Conservation (phyloP, 1,284 basidiomycete species). For the Malassezia obtusa region DNA sequence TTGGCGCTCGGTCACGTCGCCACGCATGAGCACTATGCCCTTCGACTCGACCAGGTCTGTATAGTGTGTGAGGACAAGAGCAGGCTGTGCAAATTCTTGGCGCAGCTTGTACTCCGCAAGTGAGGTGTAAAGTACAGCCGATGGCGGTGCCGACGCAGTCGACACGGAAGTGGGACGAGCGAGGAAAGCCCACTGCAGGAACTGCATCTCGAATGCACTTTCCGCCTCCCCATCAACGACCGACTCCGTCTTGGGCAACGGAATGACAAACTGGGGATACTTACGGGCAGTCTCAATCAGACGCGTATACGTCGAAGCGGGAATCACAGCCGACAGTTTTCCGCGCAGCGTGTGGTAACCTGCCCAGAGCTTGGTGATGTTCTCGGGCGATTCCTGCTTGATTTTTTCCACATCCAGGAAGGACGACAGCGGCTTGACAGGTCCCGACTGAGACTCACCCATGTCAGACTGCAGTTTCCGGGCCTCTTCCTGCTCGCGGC, state of each 20-base stretch:
- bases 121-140: constrained; percentile 75
- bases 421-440: constrained; percentile 22
- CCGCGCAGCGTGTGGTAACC: constrained; percentile 42
- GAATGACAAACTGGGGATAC: constrained; percentile 44
- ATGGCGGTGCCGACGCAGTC: constrained; percentile 15
- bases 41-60: constrained; percentile 75
- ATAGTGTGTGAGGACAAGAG: constrained; percentile 81
- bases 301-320: constrained; percentile 26
- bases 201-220: constrained; percentile 42
- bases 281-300: constrained; percentile 27
- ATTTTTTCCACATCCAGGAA: constrained; percentile 39
- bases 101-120: constrained; percentile 87
- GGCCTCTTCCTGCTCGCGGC: neutral
- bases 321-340: constrained; percentile 44
- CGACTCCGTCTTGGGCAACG: constrained; percentile 29
- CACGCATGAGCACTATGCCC: constrained; percentile 73
- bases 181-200: constrained; percentile 39
- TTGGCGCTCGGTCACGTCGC: constrained; percentile 66
- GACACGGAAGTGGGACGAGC: constrained; percentile 13
- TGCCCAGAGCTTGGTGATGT: constrained; percentile 42
- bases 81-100: constrained; percentile 77
- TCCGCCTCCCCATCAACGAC: constrained; percentile 15
- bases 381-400: constrained; percentile 20
- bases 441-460: constrained; percentile 11
- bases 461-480: constrained; percentile 13